Base-by-base conservation (phyloP, 768 basidiomycete genomes). In the Piloderma croceum region DNA sequence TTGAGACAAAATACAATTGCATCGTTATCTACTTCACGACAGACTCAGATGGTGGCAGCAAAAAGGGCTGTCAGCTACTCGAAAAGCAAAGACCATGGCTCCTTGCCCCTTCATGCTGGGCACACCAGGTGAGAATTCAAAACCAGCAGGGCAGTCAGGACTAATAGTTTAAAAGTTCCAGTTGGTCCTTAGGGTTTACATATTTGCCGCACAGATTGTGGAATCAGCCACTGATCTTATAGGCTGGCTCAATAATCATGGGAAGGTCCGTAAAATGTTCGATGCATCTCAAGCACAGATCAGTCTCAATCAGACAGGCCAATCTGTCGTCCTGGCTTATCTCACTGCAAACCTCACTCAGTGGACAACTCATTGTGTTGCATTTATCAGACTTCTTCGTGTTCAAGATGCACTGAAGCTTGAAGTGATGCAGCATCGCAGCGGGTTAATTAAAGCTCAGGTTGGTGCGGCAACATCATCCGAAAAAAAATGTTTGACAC, bases 41-140 rank as follows among this genome's bases (percentile, higher is more conserved):
- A 12, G 58, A 60, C 20, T 57, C 57, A 31, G 49, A 60, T 45
- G 51, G 57, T 31, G 58, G 57, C 0, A 56, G 53, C 36, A 51
- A 58, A 22, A 29, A 36, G 7, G 56, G 56, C 31, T 48, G 54
- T 6, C 55, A 57, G 36, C 38, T 53, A 41, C 39, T 58, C 6
- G 40, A 50, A 1, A n/a, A 48, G 3, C 45, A 47, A n/a, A 23
- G 35, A 10, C 53, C 50, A 2, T 54, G 47, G 44, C 42, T 55
- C 21, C 48, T 60, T 41, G 38, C 40, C 5, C 31, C 41, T n/a
- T 43, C 46, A 0, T 58, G 54, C 29, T n/a, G n/a, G n/a, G n/a
- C n/a, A n/a, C n/a, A n/a, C n/a, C n/a, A n/a, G n/a, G n/a, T n/a
- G n/a, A n/a, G n/a, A n/a, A n/a, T n/a, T n/a, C n/a, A n/a, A n/a